These are phyloP conservation scores for Bipolaris gigantea DNA, from an alignment of 2,329 filamentous ascomycete species.

Conservation along the genomic window DNA sequence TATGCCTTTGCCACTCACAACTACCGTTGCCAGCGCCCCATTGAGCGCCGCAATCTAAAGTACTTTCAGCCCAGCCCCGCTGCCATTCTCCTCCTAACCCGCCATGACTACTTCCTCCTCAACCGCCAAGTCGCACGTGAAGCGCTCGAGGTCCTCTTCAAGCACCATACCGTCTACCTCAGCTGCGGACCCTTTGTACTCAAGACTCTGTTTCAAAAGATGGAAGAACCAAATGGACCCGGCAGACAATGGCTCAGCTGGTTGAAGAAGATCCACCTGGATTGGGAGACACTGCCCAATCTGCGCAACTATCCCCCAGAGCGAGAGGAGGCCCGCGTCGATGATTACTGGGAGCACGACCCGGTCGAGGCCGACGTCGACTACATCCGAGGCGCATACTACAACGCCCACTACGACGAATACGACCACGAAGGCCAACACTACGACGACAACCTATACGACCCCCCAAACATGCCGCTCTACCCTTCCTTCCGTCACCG, in stretches of 20 bases:
- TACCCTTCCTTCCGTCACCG: constrained; percentile 33
- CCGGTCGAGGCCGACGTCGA: constrained; percentile 32
- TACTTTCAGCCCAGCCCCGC: constrained; percentile 37
- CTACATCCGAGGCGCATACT: constrained; percentile 29
- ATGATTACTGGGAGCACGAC: constrained; percentile 34
- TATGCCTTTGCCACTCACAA: constrained; percentile 32
- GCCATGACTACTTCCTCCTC: constrained; percentile 40
- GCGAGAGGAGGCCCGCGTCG: constrained; percentile 22
- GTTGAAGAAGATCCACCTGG: constrained; percentile 37
- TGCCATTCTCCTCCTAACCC: constrained; percentile 37
- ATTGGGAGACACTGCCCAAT: constrained; percentile 43
- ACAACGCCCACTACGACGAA: constrained; percentile 36
- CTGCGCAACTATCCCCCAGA: constrained; percentile 38
- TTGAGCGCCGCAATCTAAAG: constrained; percentile 41
- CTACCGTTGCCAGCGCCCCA: constrained; percentile 29
- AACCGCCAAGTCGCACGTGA: constrained; percentile 40
- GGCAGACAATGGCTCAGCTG: constrained; percentile 37
- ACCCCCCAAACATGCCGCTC: constrained; percentile 26
- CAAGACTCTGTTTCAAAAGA: constrained; percentile 31
- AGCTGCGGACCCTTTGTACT: constrained; percentile 43
- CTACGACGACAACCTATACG: constrained; percentile 44
- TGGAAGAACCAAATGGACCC: constrained; percentile 28
- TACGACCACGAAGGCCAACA: constrained; percentile 38
- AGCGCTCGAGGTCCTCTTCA: constrained; percentile 41
- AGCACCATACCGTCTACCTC: constrained; percentile 39